Evolutionary conservation across 768 basidiomycete species (phyloP), one percentile per base, ranked within the genome.

Genomic region (Galerina marginata): DNA sequence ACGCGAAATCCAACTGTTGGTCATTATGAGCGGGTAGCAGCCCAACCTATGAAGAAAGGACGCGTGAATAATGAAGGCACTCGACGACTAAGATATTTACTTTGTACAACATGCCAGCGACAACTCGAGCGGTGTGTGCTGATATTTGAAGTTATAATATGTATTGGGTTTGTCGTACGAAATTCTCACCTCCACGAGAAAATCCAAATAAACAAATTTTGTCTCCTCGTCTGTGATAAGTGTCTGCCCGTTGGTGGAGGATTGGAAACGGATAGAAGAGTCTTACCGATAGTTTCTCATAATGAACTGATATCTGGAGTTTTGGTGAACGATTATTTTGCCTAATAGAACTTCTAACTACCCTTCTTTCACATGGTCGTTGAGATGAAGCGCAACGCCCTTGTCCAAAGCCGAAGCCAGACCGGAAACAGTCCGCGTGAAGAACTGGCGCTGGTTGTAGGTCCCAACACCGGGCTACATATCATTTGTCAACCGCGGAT

Each of bases 71-170:
- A 33, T 33, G 1, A 33, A 1, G 29, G 0, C 29, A 7, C 29
- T 33, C 7, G 29, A 7, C 2, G 29, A 33, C 29, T 33, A 11
- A 4, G 5, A 16, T 10, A n/a, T n/a, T 23, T 47, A 72, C 72
- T 65, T 74, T 74, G 62, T 72, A 71, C 9, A 74, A 55, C 73
- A 74, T 74, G 10, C 73, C 73, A 25, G 69, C 68, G 10, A 72
- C 58, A n/a, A 70, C 70, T 52, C 71, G 58, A 10, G 70, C 71
- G 11, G 69, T 72, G 46, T 72, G 67, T 6, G 71, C 69, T 45
- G 43, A 44, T 4, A 12, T 43, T 14, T 42, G n/a, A 40, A 5
- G 9, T 16, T 11, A 52, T 1, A 2, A 25, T 15, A 11, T 26
- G 29, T 7, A 29, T 10, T 15, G 15, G 29, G 0, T 29, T 33